A percentile compares a stretch with the other conserved stretches of the same genome.
These are phyloP conservation scores for Polyplosphaeria fusca DNA, from an alignment of 495 filamentous ascomycete genomes.

Conservation along the genomic window DNA sequence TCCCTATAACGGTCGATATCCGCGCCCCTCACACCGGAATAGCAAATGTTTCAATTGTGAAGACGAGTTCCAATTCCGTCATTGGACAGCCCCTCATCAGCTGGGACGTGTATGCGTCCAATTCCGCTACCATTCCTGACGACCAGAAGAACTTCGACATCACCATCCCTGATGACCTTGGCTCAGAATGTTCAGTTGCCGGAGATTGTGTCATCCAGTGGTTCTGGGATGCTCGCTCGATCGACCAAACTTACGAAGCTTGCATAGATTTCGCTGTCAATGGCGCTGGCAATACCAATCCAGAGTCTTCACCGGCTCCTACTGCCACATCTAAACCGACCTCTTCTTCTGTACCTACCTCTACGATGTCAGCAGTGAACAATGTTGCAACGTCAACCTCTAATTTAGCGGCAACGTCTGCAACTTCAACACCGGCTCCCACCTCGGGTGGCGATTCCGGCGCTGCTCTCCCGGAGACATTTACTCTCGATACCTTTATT, in stretches of 20 bases:
- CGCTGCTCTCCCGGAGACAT: slow-evolving; percentile 16
- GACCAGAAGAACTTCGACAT: slow-evolving; percentile 63
- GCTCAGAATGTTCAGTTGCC: slow-evolving; percentile 53
- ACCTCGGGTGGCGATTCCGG: not conserved
- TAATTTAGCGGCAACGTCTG: not conserved
- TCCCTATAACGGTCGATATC: slow-evolving; percentile 59
- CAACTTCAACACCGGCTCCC: not conserved
- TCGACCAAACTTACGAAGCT: slow-evolving; percentile 70
- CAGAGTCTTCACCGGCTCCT: slow-evolving; percentile 34
- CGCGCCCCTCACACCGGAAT: slow-evolving; percentile 62
- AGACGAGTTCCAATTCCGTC: slow-evolving; percentile 58
- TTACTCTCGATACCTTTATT: slow-evolving; percentile 15
- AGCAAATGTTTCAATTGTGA: slow-evolving; percentile 68
- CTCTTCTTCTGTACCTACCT: not conserved
- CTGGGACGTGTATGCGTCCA: slow-evolving; percentile 59
- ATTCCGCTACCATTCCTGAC: slow-evolving; percentile 47
- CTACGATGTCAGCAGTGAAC: not conserved
- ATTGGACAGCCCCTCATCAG: slow-evolving; percentile 53
- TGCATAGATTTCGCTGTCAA: slow-evolving; percentile 66
- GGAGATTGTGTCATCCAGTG: slow-evolving; percentile 68
- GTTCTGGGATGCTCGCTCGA: slow-evolving; percentile 64
- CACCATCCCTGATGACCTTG: slow-evolving; percentile 59
- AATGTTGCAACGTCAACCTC: not conserved
- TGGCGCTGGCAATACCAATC: slow-evolving; percentile 39
- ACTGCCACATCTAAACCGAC: not conserved